These are phyloP conservation scores for Mucor ambiguus DNA, from an alignment of 371 early-diverging fungal species.

Conservation along the genomic window DNA sequence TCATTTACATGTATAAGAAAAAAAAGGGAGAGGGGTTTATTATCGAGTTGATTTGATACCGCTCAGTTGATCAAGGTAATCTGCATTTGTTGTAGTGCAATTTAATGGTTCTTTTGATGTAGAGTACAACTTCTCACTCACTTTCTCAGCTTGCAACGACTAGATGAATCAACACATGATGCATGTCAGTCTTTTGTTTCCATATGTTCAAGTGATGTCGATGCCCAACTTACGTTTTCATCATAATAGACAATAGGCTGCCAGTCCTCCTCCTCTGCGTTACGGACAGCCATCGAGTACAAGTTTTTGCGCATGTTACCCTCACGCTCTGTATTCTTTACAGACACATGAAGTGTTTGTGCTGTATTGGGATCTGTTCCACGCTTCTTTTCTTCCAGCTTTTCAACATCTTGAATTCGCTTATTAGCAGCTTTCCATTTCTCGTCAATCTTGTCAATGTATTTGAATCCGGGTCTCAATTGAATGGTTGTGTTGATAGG, in stretches of 20 bases:
- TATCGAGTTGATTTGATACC: slow-evolving; percentile 5
- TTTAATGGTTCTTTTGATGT: slow-evolving; percentile 40
- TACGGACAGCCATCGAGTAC: slow-evolving; percentile 59
- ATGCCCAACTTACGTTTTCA: slow-evolving; percentile 49
- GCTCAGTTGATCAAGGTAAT: slow-evolving; percentile 47
- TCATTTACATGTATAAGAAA: too few species aligned
- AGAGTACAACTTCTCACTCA: slow-evolving; percentile 50
- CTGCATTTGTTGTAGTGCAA: slow-evolving; percentile 40
- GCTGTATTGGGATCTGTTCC: slow-evolving; percentile 53
- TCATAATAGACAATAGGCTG: slow-evolving; percentile 68
- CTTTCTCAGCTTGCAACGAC: slow-evolving; percentile 46
- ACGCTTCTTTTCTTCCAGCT: slow-evolving; percentile 56
- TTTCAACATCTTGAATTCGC: slow-evolving; percentile 69
- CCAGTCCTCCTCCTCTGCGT: slow-evolving; percentile 84
- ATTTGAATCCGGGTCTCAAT: slow-evolving; percentile 83
- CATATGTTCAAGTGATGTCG: not conserved
- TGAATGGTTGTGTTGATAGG: slow-evolving; percentile 75
- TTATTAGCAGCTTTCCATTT: slow-evolving; percentile 76
- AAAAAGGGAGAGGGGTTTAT: too few species aligned
- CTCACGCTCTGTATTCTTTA: slow-evolving; percentile 60
- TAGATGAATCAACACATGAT: slow-evolving; percentile 16
- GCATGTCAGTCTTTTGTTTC: not conserved
- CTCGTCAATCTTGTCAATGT: slow-evolving; percentile 87
- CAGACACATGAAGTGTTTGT: slow-evolving; percentile 62
- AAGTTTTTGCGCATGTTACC: slow-evolving; percentile 53